phyloP scores from a whole-genome alignment of 768 basidiomycete genomes.

The Roridomyces roridus region DNA sequence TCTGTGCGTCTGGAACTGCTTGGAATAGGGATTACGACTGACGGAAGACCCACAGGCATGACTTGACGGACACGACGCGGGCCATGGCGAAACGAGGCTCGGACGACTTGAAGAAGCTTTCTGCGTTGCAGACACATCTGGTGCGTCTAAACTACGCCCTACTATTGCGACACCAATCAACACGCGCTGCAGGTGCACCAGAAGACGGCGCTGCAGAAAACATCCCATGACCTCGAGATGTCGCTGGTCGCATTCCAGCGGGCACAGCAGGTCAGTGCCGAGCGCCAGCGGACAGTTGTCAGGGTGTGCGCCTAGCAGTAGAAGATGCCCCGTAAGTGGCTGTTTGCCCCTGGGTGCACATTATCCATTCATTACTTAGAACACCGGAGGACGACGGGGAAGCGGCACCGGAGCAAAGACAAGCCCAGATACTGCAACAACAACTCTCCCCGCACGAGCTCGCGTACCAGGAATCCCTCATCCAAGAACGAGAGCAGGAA shows the following conservation, averaged over 20 bases:
- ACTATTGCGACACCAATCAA: not conserved
- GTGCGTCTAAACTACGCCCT: constrained; percentile 43
- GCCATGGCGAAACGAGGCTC: constrained; percentile 95
- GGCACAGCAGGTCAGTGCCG: constrained; percentile 89
- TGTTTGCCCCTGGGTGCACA: no score
- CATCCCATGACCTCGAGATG: constrained; percentile 90
- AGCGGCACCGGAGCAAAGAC: constrained; percentile 63
- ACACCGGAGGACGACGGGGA: constrained; percentile 40
- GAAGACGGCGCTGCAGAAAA: constrained; percentile 88
- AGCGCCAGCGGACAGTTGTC: constrained; percentile 90
- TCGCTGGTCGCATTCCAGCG: constrained; percentile 92
- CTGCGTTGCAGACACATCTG: constrained; percentile 65
- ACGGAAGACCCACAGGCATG: constrained; percentile 62
- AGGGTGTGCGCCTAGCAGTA: constrained; percentile 83
- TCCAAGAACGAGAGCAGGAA: constrained; percentile 92
- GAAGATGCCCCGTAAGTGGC: constrained; percentile 64
- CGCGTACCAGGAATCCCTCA: constrained; percentile 94
- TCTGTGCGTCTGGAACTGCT: constrained; percentile 61
- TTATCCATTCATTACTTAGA: constrained; percentile 8
- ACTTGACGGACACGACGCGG: constrained; percentile 92
- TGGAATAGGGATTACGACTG: not conserved
- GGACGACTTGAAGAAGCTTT: constrained; percentile 90
- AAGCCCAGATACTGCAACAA: constrained; percentile 71
- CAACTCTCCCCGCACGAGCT: constrained; percentile 91
- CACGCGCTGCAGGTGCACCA: constrained; percentile 66